Evolutionary conservation across 2,329 filamentous ascomycete species (phyloP), one percentile per base, ranked within the genome.

Genomic region (Hymenoscyphus salicellus): DNA sequence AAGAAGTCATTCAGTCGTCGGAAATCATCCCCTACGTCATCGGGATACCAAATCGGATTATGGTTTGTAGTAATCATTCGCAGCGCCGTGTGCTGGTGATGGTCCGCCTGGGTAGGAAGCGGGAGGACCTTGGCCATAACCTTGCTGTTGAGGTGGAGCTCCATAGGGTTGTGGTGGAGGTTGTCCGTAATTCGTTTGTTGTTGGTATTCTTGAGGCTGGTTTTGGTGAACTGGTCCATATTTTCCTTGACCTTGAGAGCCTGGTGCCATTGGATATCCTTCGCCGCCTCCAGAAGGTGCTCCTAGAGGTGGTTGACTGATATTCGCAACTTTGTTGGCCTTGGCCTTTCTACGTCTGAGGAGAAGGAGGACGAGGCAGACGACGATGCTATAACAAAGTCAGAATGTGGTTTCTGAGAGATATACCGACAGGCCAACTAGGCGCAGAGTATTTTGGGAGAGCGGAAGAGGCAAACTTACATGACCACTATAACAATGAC

Each of bases 401-500:
- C 17, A 46, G 41, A 20, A 46, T 46, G n/a, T 23, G 43, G 8
- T 0, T 20, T 20, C 7, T 8, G 43, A 20, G 43, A 5, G n/a
- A 2, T n/a, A 49, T 5, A 8, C 8, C 8, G n/a, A 11, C 5
- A 23, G 33, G n/a, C n/a, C 5, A 10, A 2, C n/a, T 2, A 49
- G 43, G 10, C 2, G n/a, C 17, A 20, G 23, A 3, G n/a, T 8
- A 23, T 10, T 23, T 5, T 23, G 5, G n/a, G n/a, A 49, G n/a
- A 49, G 3, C 10, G 3, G 7, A 10, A 20, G n/a, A 49, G 1
- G 4, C 23, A 49, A 49, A 49, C 43, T 10, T 23, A 49, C 43
- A 56, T 95, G 73, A 91, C 93, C 79, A 84, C 83, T 75, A 85
- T 94, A 55, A 89, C 88, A 32, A 62, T 23, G 1, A 62, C 28